A percentile compares a stretch with the other conserved stretches of the same genome.
phyloP scores from a whole-genome alignment of 805 yeast genomes.

The Wickerhamomyces alni region DNA sequence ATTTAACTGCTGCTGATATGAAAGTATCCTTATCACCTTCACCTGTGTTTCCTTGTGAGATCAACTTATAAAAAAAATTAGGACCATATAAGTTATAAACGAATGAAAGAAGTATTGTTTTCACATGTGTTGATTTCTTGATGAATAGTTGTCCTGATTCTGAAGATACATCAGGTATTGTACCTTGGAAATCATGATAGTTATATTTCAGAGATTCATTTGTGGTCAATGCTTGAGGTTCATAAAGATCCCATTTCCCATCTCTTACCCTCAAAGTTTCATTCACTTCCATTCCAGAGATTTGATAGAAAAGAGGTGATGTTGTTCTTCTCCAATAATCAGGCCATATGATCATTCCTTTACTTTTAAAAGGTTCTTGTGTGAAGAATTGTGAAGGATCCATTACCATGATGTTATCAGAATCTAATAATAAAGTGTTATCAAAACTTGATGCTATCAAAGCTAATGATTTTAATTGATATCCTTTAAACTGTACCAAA shows the following conservation, averaged over 20 bases:
- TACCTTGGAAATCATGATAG: constrained; percentile 57
- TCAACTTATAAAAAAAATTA: constrained; percentile 54
- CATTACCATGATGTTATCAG: constrained; percentile 58
- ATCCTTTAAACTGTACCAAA: constrained; percentile 49
- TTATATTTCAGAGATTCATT: constrained; percentile 25
- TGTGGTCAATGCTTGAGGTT: constrained; percentile 21
- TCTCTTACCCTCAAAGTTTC: constrained; percentile 14
- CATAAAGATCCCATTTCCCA: constrained; percentile 25
- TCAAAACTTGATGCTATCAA: constrained; percentile 71
- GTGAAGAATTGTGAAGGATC: constrained; percentile 40
- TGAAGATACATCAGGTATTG: constrained; percentile 60
- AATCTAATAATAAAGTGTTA: constrained; percentile 66
- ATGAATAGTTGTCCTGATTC: constrained; percentile 69
- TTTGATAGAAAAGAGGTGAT: constrained; percentile 52
- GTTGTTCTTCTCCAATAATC: constrained; percentile 72
- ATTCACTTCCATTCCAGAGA: constrained; percentile 37
- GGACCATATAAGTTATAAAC: constrained; percentile 70
- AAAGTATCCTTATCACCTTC: constrained; percentile 81
- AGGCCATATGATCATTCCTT: constrained; percentile 66
- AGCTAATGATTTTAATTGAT: constrained; percentile 70
- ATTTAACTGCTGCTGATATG: constrained; percentile 56
- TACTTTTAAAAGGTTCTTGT: constrained; percentile 36
- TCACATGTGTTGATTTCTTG: constrained; percentile 52
- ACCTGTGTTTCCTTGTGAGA: constrained; percentile 70
- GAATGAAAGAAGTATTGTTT: constrained; percentile 50